A percentile compares a stretch with the other conserved stretches of the same genome.
Evolutionary conservation across 352 stramenopile species (phyloP).

Genomic region (Phytopythium mirpurense): DNA sequence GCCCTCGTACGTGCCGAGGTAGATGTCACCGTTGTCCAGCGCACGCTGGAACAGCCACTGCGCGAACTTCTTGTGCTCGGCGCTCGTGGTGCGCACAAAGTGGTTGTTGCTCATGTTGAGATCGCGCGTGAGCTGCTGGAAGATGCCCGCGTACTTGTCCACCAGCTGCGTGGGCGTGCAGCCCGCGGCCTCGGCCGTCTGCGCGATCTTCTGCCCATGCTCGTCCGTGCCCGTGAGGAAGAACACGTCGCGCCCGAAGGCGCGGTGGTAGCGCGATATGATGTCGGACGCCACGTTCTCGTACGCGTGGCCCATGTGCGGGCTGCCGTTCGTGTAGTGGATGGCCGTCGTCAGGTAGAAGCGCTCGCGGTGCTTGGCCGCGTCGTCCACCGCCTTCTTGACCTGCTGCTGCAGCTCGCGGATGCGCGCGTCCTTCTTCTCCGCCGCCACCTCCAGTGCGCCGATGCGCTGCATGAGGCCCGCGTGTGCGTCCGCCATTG

Average conservation of each 20-base stretch:
- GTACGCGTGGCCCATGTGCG: slow-evolving; percentile 99
- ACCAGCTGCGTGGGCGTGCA: slow-evolving; percentile 94
- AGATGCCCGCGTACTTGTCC: slow-evolving; percentile 91
- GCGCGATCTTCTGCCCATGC: slow-evolving; percentile 99
- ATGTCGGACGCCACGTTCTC: slow-evolving; percentile 96
- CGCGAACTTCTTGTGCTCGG: slow-evolving; percentile 92
- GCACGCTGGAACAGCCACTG: slow-evolving; percentile 94
- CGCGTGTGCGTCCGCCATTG: slow-evolving; percentile 4
- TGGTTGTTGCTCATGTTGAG: slow-evolving; percentile 86
- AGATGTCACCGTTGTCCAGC: slow-evolving; percentile 93
- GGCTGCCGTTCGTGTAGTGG: slow-evolving; percentile 97
- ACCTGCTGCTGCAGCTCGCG: slow-evolving; percentile 36
- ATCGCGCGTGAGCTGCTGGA: slow-evolving; percentile 83
- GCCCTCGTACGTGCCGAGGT: slow-evolving; percentile 95
- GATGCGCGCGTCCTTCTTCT: slow-evolving; percentile 26
- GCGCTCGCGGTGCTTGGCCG: slow-evolving; percentile 40
- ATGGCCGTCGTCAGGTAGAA: slow-evolving; percentile 99
- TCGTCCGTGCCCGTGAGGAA: slow-evolving; percentile 94
- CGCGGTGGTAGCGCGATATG: slow-evolving; percentile 94
- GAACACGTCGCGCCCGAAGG: slow-evolving; percentile 78
- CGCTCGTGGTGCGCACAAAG: slow-evolving; percentile 96
- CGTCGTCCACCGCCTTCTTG: slow-evolving; percentile 33
- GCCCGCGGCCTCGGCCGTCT: slow-evolving; percentile 90
- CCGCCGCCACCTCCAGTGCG: slow-evolving; percentile 28
- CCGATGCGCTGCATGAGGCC: slow-evolving; percentile 36